Base-by-base conservation (phyloP, 176 grass and related monocot species). In the Puya raimondii region DNA sequence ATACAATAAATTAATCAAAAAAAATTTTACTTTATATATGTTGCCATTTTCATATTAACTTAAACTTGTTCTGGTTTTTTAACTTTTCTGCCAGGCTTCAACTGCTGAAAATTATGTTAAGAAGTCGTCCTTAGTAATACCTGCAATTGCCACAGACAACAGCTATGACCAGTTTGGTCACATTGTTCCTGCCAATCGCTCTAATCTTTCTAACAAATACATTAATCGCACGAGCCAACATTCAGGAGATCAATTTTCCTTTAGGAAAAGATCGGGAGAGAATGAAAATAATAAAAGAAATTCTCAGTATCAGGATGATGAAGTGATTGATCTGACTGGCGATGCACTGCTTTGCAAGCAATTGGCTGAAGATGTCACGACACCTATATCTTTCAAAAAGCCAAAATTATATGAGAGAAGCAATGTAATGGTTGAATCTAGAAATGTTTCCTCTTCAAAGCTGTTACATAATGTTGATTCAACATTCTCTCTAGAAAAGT, bases 161-260 rank as follows among this genome's bases (percentile, higher is more conserved):
- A 83, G 77, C 51, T 85, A 68, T 82, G 54, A 65, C 76, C 74
- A 83, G 72, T 79, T 97, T 33, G 66, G 74, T 33, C 59, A 88
- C 49, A 90, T 90, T 65, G 83, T 81, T 72, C 93, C 93, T 72
- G 86, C 93, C 63, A 97, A 97, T 78, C 84, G 86, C 22, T 83
- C 89, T 70, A 85, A 73, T 26, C 77, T 83, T 84, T 71, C 84
- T 81, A 71, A 68, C 51, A 84, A 86, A 77, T 72, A 82, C 9
- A 49, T 42, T 20, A 76, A 72, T 47, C 63, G 70, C 48, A 75
- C 76, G 4, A 58, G 65, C 12, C 82, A 88, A 61, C 73, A 80
- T 53, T 78, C 77, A 58, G 76, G 74, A 49, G 78, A 47, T 23
- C 77, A 84, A 12, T 18, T 68, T 18, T 70, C 71, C 42, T 56